Base-by-base conservation (phyloP, 2,329 filamentous ascomycete genomes). In the Penicillium sp. region DNA sequence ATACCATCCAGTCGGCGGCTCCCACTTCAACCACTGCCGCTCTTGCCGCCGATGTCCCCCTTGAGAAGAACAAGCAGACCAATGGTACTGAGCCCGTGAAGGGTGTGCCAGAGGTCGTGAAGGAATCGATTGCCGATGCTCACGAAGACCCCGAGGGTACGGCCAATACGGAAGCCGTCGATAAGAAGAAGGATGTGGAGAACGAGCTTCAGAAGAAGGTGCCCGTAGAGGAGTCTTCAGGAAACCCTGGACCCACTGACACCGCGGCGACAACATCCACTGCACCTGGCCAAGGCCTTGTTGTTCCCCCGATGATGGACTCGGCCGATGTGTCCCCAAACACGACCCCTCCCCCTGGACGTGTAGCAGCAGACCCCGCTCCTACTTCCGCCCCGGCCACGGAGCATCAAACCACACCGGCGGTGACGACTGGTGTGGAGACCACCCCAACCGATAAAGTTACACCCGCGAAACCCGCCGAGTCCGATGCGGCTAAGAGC, bases 161-260 rank as follows among this genome's bases (percentile, higher is more conserved):
- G 29, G 81, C 82, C 49, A 87, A 85, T 70, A 77, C 84, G 1
- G 79, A 80, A 49, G 88, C 86, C 15, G 88, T 94, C 6, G 75
- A 82, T 56, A 89, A 92, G 62, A 94, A 94, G 82, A 84, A 83
- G 69, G 80, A 78, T 8, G 80, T 91, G 4, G 90, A 95, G 76
- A 72, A 83, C 21, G 88, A 96, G 74, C 78, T 95, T 7, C 77
- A 91, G 41, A 80, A 84, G 52, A 72, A 71, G 39, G 67, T 77
- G 9, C 60, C 61, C 0, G 53, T 65, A 5, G 63, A 67, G 13
- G 66, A 75, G n/a, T 70, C 67, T 3, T 56, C 62, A n/a, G 74
- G 73, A 7, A 54, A 66, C 29, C 73, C 74, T 1, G 72, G 71
- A 3, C 75, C 75, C n/a, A 69, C 70, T 10, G 68, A 46, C 63